phyloP scores from a whole-genome alignment of 177 flowering plant species.

The Vitis hybrid region DNA sequence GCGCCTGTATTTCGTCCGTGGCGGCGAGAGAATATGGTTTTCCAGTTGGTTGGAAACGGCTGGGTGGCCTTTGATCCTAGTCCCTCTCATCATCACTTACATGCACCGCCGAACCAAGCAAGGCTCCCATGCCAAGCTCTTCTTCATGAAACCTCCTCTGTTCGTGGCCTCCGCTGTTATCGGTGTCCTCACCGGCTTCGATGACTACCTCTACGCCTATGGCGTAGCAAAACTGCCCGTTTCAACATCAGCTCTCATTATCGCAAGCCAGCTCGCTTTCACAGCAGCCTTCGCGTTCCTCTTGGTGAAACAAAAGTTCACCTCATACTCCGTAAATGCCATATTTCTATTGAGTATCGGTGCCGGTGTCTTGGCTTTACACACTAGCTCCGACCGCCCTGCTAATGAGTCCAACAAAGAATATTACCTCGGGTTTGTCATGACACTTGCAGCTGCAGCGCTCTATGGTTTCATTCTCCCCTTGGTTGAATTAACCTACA shows the following conservation, averaged over 20 bases:
- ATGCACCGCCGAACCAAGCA: constrained; percentile 26
- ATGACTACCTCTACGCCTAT: constrained; percentile 56
- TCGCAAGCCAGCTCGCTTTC: constrained; percentile 59
- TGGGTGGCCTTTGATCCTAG: constrained; percentile 49
- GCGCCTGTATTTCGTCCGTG: constrained; percentile 63
- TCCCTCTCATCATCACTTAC: constrained; percentile 38
- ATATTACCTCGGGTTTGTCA: constrained; percentile 55
- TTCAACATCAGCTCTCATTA: constrained; percentile 51
- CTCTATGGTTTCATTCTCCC: constrained; percentile 47
- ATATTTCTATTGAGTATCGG: constrained; percentile 56
- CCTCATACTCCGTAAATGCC: constrained; percentile 60
- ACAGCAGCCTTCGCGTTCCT: constrained; percentile 54
- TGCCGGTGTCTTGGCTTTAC: constrained; percentile 59
- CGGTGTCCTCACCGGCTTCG: constrained; percentile 53
- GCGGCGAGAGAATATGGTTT: constrained; percentile 62
- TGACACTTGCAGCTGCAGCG: constrained; percentile 63
- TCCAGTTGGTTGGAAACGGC: constrained; percentile 48
- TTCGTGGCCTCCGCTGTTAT: constrained; percentile 32
- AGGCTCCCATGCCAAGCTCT: constrained; percentile 9
- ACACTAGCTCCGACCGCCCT: constrained; percentile 53
- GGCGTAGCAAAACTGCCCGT: constrained; percentile 53
- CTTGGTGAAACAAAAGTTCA: constrained; percentile 64
- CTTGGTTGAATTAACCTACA: constrained; percentile 62
- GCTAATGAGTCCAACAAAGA: constrained; percentile 25
- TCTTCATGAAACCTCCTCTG: constrained; percentile 36